Conservation (phyloP, 75 land plant species). For the Pinus albicaulis region DNA sequence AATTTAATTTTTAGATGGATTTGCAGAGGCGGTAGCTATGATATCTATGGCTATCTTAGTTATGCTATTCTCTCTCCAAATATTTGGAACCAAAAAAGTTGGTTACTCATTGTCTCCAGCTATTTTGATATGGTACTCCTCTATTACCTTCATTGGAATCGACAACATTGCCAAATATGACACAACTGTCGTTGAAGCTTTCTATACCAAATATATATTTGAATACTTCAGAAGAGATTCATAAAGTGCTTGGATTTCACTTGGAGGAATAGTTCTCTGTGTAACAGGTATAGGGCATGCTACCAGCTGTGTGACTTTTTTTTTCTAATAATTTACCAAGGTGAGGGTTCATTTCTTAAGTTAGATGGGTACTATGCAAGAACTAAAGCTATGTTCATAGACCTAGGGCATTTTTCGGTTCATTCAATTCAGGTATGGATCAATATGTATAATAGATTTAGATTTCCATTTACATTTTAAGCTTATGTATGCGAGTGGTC, state of each 20-base stretch:
- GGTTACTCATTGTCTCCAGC: constrained; percentile 48
- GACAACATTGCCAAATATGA: constrained; percentile 44
- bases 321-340: background rate
- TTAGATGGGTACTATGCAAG: constrained; percentile 24
- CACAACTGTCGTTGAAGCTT: constrained; percentile 25
- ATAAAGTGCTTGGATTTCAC: constrained; percentile 34
- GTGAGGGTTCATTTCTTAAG: no score
- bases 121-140: constrained; percentile 36
- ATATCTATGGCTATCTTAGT: constrained; percentile 37
- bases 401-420: constrained; percentile 68
- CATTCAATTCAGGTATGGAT: constrained; percentile 55
- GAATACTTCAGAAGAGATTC: constrained; percentile 32
- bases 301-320: background rate
- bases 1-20: background rate
- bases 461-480: background rate
- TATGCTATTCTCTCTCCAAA: constrained; percentile 33
- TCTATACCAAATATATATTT: constrained; percentile 38
- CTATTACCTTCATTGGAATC: constrained; percentile 31
- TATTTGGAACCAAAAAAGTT: constrained; percentile 54
- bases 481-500: background rate
- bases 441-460: background rate
- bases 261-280: constrained; percentile 50
- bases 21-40: constrained; percentile 34
- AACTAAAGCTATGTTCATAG: constrained; percentile 86
- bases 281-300: constrained; percentile 30